A percentile compares a stretch with the other conserved stretches of the same genome.
phyloP scores from a whole-genome alignment of 306 rosid species.

The Cicer judaicum region DNA sequence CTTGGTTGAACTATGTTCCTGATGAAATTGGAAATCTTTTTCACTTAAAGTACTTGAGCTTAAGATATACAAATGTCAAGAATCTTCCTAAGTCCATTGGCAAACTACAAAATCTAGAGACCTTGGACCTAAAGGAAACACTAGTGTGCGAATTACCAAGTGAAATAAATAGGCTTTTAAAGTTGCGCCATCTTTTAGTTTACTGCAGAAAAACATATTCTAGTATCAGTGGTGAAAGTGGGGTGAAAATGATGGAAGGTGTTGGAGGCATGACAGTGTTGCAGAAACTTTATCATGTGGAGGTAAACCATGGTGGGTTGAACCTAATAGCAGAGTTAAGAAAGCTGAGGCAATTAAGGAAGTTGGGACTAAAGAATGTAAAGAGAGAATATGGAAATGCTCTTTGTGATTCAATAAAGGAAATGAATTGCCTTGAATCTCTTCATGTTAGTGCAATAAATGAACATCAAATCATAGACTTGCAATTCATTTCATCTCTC shows the following conservation, averaged over 20 bases:
- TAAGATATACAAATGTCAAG: not conserved
- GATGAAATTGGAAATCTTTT: not conserved
- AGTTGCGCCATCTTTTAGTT: conserved; percentile 27
- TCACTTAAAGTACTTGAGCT: conserved; percentile 39
- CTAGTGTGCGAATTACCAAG: not conserved
- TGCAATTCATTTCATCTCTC: not conserved
- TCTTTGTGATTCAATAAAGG: conserved; percentile 27
- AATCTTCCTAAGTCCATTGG: not conserved
- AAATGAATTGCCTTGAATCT: conserved; percentile 19
- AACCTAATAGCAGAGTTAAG: conserved; percentile 32
- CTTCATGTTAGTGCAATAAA: conserved; percentile 13
- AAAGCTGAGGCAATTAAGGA: conserved; percentile 41
- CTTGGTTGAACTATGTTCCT: not conserved
- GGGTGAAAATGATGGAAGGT: not conserved
- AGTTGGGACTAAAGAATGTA: conserved; percentile 36
- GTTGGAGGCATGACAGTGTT: not conserved
- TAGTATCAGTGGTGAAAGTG: not conserved
- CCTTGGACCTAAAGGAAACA: conserved; percentile 19
- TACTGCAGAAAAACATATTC: not conserved
- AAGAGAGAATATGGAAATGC: conserved; percentile 11
- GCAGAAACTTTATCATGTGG: conserved; percentile 23
- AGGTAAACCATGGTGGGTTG: not conserved
- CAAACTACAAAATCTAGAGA: conserved; percentile 25
- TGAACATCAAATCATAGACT: conserved; percentile 4
- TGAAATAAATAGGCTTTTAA: conserved; percentile 19